A percentile compares a stretch with the other conserved stretches of the same genome.
These are phyloP conservation scores for Globisporangium orthogonon DNA, from an alignment of 352 stramenopile species.

Conservation along the genomic window DNA sequence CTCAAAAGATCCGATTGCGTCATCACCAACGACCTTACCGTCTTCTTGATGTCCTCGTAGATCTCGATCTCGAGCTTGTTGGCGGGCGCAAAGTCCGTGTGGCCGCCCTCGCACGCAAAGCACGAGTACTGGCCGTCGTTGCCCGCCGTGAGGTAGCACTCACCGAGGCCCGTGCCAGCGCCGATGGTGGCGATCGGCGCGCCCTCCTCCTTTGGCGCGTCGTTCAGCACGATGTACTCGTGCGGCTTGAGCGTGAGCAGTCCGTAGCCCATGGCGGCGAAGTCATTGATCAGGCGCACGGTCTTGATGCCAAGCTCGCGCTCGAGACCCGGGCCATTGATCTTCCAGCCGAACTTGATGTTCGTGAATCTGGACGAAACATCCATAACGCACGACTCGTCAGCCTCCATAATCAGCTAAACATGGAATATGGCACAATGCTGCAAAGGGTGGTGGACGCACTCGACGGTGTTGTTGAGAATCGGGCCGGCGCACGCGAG, in stretches of 20 bases:
- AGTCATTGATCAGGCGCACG: slow-evolving; percentile 96
- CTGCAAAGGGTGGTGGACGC: slow-evolving; percentile 12
- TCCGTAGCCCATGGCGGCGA: slow-evolving; percentile 96
- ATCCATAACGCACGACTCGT: no score
- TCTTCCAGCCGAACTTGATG: slow-evolving; percentile 88
- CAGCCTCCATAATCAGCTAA: no score
- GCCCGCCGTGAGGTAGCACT: slow-evolving; percentile 93
- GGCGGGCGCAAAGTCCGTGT: slow-evolving; percentile 93
- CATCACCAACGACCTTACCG: slow-evolving; percentile 11
- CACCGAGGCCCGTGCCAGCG: slow-evolving; percentile 93
- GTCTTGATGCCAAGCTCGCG: slow-evolving; percentile 77
- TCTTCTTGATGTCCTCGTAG: slow-evolving; percentile 74
- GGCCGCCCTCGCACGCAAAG: slow-evolving; percentile 92
- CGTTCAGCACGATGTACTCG: slow-evolving; percentile 90
- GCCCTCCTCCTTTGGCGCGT: slow-evolving; percentile 51
- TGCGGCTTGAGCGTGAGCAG: slow-evolving; percentile 92
- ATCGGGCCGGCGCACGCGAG: slow-evolving; percentile 79
- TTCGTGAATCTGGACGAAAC: slow-evolving; percentile 83
- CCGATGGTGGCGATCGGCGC: slow-evolving; percentile 94
- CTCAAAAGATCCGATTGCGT: background rate
- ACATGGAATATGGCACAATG: no score
- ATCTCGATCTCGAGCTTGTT: slow-evolving; percentile 86
- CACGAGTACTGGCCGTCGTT: slow-evolving; percentile 87
- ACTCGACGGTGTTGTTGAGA: slow-evolving; percentile 75
- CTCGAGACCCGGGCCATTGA: slow-evolving; percentile 78